A percentile compares a stretch with the other conserved stretches of the same genome.
Evolutionary conservation across 2,329 filamentous ascomycete genomes (phyloP).

Genomic region (Ambrosiella xylebori): DNA sequence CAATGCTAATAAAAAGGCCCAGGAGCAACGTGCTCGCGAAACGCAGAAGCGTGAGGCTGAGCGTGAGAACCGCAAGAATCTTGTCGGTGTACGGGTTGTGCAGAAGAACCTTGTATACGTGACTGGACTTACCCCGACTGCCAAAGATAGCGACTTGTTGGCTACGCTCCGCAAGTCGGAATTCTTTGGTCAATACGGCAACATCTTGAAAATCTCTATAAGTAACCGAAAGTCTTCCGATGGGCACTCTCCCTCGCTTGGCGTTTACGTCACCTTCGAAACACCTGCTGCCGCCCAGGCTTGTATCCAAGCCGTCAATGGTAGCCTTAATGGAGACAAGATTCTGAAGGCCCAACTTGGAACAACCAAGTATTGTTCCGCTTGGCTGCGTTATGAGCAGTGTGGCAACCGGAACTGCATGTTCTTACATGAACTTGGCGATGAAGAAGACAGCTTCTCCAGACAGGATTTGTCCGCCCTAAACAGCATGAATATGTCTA

Average conservation of each 20-base stretch:
- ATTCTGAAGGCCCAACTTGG: constrained; percentile 63
- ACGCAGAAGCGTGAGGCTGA: constrained; percentile 92
- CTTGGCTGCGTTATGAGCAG: constrained; percentile 82
- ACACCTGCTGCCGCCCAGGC: constrained; percentile 74
- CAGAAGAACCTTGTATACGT: constrained; percentile 99
- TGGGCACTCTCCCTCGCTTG: constrained; percentile 68
- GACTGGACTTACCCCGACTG: constrained; percentile 78
- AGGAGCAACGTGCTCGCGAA: constrained; percentile 71
- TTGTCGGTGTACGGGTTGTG: constrained; percentile 86
- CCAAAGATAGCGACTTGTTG: constrained; percentile 80
- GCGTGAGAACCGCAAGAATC: constrained; percentile 84
- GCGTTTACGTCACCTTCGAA: constrained; percentile 97
- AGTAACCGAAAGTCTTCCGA: constrained; percentile 76
- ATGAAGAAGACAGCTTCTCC: constrained; percentile 92
- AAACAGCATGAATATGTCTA: constrained; percentile 72
- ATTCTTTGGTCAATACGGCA: constrained; percentile 96
- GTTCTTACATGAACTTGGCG: constrained; percentile 95
- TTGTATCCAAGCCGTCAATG: constrained; percentile 85
- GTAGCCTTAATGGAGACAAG: constrained; percentile 77
- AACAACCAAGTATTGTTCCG: constrained; percentile 97
- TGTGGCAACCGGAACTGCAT: constrained; percentile 96
- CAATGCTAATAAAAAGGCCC: background rate
- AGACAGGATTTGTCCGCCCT: constrained; percentile 87
- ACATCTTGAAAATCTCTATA: constrained; percentile 96
- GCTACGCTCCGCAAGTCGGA: constrained; percentile 78